Evolutionary conservation across 768 basidiomycete species (phyloP), one percentile per base, ranked within the genome.

Genomic region (Cantharellus anzutake): DNA sequence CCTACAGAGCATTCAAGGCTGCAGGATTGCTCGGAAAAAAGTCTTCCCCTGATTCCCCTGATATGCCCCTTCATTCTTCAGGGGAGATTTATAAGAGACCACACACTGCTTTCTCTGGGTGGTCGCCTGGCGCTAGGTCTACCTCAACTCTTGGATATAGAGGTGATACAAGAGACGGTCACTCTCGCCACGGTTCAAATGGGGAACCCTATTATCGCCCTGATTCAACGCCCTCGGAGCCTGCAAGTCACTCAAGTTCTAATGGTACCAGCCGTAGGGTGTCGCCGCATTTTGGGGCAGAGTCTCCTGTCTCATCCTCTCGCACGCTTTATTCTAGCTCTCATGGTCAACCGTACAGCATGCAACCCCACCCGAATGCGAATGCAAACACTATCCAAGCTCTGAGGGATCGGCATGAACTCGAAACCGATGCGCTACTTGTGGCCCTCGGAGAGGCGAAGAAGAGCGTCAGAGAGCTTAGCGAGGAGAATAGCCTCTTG

Each of bases 391-490:
- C 56, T 4, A 42, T 62, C 7, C 34, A 34, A 51, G 39, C 53
- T 50, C 50, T 62, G 35, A 53, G 59, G 35, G 62, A 63, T 20
- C 60, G 62, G 5, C 61, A 62, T 42, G 62, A 63, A 41, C 35
- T 63, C 2, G 62, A 63, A 51, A 63, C 52, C 37, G 62, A 63
- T 4, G 61, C 62, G 38, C 56, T 63, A 4, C 42, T 63, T 40
- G 53, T 38, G 1, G 62, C 62, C 4, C 51, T 63, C 4, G 61
- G 41, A 5, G 55, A 63, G 38, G 44, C 51, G 41, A 56, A 58
- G 61, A 20, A 60, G 48, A 55, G 5, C 5, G 41, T 14, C 14
- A 5, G 5, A 14, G 56, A 57, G 41, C 56, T 57, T 5, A 14
- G 16, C 39, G 56, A 57, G 5, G 56, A 57, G 5, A 61, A 61